Conservation (phyloP, 2,329 filamentous ascomycete genomes). For the Penicillium sp. region DNA sequence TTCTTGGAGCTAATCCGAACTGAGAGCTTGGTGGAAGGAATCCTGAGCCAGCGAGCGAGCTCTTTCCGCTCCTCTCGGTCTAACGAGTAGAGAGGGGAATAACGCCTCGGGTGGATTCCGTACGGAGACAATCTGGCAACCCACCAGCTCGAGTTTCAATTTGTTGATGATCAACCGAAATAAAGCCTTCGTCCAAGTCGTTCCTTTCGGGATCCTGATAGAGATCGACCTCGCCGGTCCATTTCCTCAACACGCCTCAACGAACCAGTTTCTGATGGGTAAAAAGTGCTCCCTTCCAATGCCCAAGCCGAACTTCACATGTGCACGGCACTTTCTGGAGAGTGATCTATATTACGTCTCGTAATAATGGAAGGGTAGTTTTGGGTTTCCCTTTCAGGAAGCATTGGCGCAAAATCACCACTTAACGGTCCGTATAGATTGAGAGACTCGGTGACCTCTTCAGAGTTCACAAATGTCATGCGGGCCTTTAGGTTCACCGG, state of each 20-base stretch:
- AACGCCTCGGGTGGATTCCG: constrained; percentile 2
- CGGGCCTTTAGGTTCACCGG: constrained; percentile 40
- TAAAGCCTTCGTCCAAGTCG: constrained; percentile 15
- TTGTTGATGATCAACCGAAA: constrained; percentile 21
- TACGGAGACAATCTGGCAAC: constrained; percentile 12
- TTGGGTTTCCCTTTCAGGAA: background rate
- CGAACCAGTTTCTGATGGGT: constrained; percentile 4
- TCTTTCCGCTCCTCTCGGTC: constrained; percentile 6
- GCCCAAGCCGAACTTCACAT: constrained; percentile 6
- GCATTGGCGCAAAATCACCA: background rate
- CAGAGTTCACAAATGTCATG: constrained; percentile 36
- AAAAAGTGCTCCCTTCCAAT: background rate
- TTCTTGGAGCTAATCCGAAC: constrained; percentile 4
- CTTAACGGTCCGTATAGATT: background rate
- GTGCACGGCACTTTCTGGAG: background rate
- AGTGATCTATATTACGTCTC: background rate
- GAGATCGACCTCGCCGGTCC: constrained; percentile 18
- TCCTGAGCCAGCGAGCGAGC: background rate
- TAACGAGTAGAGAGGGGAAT: constrained; percentile 4
- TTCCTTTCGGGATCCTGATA: constrained; percentile 11
- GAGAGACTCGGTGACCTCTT: constrained; percentile 15
- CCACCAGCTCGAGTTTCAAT: constrained; percentile 16
- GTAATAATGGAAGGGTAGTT: background rate
- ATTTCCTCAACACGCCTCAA: background rate
- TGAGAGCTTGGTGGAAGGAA: constrained; percentile 13